These are phyloP conservation scores for Calocybe gambosa DNA, from an alignment of 1,284 basidiomycete species.

Conservation along the genomic window DNA sequence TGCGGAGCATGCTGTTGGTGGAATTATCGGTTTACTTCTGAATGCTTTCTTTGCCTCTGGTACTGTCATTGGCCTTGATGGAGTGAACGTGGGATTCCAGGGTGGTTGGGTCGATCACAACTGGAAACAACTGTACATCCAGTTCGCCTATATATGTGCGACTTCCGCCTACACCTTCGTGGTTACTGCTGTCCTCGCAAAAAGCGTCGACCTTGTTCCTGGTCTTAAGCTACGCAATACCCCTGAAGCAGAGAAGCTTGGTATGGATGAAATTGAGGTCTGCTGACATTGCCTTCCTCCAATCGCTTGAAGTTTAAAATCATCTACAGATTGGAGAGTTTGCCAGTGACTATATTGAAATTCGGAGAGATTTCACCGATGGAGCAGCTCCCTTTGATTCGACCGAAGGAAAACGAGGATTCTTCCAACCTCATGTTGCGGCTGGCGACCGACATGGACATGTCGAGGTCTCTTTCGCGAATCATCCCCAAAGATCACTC, in stretches of 20 bases:
- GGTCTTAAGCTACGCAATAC: slow-evolving; percentile 69
- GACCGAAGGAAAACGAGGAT: slow-evolving; percentile 19
- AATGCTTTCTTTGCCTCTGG: slow-evolving; percentile 77
- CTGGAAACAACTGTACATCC: slow-evolving; percentile 64
- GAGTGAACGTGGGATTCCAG: slow-evolving; percentile 34
- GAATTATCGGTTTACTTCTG: slow-evolving; percentile 76
- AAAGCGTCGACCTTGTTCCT: slow-evolving; percentile 71
- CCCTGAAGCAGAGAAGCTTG: slow-evolving; percentile 75
- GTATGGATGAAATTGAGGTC: slow-evolving; percentile 86
- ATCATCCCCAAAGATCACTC: slow-evolving; percentile 6
- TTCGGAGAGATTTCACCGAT: slow-evolving; percentile 63
- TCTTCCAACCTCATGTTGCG: slow-evolving; percentile 23
- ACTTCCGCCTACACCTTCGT: slow-evolving; percentile 62
- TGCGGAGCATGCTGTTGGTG: slow-evolving; percentile 89
- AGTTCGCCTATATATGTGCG: slow-evolving; percentile 78
- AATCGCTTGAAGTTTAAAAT: neutral
- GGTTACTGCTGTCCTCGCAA: slow-evolving; percentile 62
- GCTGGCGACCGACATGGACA: slow-evolving; percentile 45
- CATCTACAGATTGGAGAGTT: slow-evolving; percentile 71
- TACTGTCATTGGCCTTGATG: slow-evolving; percentile 64
- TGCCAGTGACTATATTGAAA: slow-evolving; percentile 71
- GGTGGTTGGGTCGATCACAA: slow-evolving; percentile 37
- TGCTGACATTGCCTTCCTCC: slow-evolving; percentile 16
- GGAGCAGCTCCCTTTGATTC: slow-evolving; percentile 36
- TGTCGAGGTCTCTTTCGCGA: slow-evolving; percentile 26